Conservation (phyloP, 2,329 filamentous ascomycete genomes). For the Claviceps citrina region DNA sequence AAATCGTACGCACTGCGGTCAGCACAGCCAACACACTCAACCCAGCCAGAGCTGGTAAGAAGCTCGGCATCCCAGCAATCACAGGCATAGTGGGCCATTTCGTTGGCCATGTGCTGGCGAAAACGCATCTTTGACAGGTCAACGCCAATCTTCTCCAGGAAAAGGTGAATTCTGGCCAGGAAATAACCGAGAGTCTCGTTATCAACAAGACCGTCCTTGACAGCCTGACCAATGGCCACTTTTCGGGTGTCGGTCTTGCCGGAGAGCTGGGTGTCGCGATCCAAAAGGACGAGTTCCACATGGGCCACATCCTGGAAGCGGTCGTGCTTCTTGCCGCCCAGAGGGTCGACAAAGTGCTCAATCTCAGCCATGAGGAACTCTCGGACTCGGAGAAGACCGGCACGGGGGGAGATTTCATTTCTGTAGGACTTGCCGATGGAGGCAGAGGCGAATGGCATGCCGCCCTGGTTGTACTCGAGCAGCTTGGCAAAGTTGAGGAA, state of each 20-base stretch:
- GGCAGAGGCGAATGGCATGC: slow-evolving; percentile 93
- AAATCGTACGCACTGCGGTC: slow-evolving; percentile 92
- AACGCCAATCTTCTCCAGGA: slow-evolving; percentile 76
- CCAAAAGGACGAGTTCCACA: slow-evolving; percentile 68
- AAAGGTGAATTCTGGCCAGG: slow-evolving; percentile 80
- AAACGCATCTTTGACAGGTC: slow-evolving; percentile 83
- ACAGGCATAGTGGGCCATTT: slow-evolving; percentile 76
- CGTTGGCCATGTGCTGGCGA: slow-evolving; percentile 80
- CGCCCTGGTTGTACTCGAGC: slow-evolving; percentile 85
- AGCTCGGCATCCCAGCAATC: slow-evolving; percentile 98
- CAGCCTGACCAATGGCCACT: slow-evolving; percentile 72
- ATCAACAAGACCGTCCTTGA: slow-evolving; percentile 68
- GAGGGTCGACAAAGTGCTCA: slow-evolving; percentile 92
- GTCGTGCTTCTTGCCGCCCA: slow-evolving; percentile 84
- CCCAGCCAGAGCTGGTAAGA: slow-evolving; percentile 84
- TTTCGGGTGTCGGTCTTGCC: slow-evolving; percentile 65
- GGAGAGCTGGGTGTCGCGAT: slow-evolving; percentile 69
- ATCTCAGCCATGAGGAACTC: slow-evolving; percentile 99
- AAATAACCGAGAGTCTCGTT: slow-evolving; percentile 99
- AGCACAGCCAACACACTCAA: slow-evolving; percentile 94
- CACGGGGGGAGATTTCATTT: slow-evolving; percentile 90
- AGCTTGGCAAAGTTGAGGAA: slow-evolving; percentile 96
- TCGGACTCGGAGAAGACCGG: slow-evolving; percentile 81
- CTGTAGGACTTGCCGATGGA: slow-evolving; percentile 96
- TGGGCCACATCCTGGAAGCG: slow-evolving; percentile 78